Base-by-base conservation (phyloP, 1,139 yeast species). In the Debaryomyces udenii region DNA sequence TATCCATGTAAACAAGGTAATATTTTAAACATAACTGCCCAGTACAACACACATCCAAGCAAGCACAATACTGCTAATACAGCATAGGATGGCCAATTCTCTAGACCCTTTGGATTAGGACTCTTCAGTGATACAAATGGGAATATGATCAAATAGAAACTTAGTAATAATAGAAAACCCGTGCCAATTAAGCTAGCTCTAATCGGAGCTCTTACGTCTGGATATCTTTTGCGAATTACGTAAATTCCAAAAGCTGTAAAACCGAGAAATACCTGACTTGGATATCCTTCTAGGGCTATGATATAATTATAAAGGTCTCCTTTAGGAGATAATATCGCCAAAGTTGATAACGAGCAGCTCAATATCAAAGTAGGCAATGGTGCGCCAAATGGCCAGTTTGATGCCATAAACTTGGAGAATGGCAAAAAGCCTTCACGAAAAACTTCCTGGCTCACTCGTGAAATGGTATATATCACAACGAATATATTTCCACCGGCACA, bases 291-390 rank as follows among this genome's bases (percentile, higher is more conserved):
- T 53, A 86, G 66, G 48, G 87, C 82, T 51, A 86, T 70, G 52
- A 87, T 80, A 55, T 86, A 85, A 53, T 83, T 81, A 66, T 86
- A 87, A 27, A 90, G 84, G 54, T 86, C 93, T 15, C 90, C 91
- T 22, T 83, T 79, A 7, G 93, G 91, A 23, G 88, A 83, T 2
- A 80, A 52, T 43, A 86, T 68, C n/a, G 86, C 56, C 3, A 57
- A 13, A 0, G 70, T 62, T 2, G 74, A 60, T 10, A 71, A 49
- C 2, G 49, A 26, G 14, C 68, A 59, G 45, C 75, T 66, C 64
- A 57, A 78, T 49, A 53, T 29, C 24, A 72, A 57, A 0, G 83
- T 63, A 7, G 75, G 74, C 15, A 81, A 55, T 2, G 88, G 87
- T 1, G 85, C 77, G 10, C 77, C 79, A 43, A 61, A 66, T 2